Evolutionary conservation across 73 alveolate species (phyloP), one percentile per base, ranked within the genome.

Genomic region (Paramecium primaurelia): DNA sequence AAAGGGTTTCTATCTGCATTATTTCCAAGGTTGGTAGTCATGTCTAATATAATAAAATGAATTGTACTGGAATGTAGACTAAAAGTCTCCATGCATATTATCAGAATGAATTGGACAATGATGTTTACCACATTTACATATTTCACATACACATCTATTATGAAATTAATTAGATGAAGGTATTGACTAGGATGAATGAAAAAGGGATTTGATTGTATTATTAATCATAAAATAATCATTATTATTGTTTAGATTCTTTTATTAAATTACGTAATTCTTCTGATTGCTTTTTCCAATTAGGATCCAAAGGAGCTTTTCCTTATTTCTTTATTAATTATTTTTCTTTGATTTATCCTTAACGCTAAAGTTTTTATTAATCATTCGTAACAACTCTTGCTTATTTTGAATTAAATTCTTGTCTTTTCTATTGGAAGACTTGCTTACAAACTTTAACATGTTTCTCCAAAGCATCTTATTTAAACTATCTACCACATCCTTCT

Each of bases 381-480:
- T 38, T 58, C 49, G 47, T 86, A 36, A 83, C 92, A 80, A 87
- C 54, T 69, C 98, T 92, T 26, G 94, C 92, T 51, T 92, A 64
- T 34, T 86, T 87, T 18, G 86, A 86, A 68, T 96, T 93, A 71
- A 96, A 96, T 20, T 68, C 96, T 68, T 96, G 90, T 73, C 97
- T 51, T 68, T 96, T 96, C 42, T 92, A 71, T 71, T 89, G 80
- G 92, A 96, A 96, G 20, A 96, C 98, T 77, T 95, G 92, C 47
- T 93, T 92, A 92, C 98, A 96, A 47, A 96, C 94, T 32, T 92
- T 93, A 20, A 47, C 89, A 92, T 95, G 98, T 86, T 93, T 95
- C 45, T 49, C 87, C 30, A 88, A 87, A 8, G 96, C 96, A 26
- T 87, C 88, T 38, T 47, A 86, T 30, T 86, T 92, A 73, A 95